phyloP scores from a whole-genome alignment of 371 early-diverging fungal genomes.

The Mortierella sp. region DNA sequence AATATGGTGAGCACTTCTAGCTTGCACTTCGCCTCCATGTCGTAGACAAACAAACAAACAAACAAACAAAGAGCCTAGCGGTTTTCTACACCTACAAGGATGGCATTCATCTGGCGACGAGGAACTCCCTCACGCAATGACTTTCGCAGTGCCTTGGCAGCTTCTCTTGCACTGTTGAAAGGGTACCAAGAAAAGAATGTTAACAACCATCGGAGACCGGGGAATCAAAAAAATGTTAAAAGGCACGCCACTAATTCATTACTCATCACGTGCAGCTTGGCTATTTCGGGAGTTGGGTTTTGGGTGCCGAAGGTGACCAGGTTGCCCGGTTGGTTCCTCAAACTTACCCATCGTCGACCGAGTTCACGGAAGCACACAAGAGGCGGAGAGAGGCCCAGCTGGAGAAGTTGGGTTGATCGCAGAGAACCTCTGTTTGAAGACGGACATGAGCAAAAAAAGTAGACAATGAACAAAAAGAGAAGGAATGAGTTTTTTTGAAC shows the following conservation, averaged over 20 bases:
- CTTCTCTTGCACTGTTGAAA: constrained; percentile 22
- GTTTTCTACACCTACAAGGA: constrained; percentile 24
- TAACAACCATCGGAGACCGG: neutral
- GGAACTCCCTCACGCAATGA: constrained; percentile 3
- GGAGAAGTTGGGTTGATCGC: neutral
- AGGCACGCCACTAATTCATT: neutral
- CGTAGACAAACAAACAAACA: neutral
- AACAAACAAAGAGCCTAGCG: neutral
- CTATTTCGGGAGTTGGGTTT: neutral
- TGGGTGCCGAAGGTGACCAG: neutral
- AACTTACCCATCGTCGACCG: constrained; percentile 20
- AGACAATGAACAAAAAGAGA: neutral
- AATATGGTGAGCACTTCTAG: neutral
- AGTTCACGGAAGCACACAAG: constrained; percentile 12
- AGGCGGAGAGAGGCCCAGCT: neutral
- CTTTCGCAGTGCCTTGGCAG: constrained; percentile 28
- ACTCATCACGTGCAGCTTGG: neutral
- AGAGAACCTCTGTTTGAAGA: neutral
- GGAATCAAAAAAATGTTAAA: neutral
- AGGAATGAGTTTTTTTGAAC: neutral
- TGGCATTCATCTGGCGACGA: constrained; percentile 36
- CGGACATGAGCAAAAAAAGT: too few relatives aligned
- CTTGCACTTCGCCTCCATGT: neutral
- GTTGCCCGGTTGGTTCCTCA: neutral
- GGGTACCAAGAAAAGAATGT: neutral